phyloP scores from a whole-genome alignment of 352 stramenopile genomes.

The Phytopythium kandeliae region DNA sequence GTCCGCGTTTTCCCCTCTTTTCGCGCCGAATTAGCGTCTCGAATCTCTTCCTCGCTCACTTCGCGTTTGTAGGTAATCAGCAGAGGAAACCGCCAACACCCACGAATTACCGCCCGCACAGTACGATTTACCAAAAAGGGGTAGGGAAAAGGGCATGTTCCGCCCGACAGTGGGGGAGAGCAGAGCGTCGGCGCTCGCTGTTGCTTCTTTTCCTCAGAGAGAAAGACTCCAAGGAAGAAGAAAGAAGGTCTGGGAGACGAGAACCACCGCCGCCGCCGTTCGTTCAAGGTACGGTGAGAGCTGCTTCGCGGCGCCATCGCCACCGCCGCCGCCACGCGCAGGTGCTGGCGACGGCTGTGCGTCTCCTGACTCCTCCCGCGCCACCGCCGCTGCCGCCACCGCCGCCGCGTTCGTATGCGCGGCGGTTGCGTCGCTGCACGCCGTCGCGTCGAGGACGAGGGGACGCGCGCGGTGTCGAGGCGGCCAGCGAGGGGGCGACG shows the following conservation, averaged over 20 bases:
- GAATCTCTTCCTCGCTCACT: conserved; percentile 11
- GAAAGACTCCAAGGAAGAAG: background rate
- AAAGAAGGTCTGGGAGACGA: background rate
- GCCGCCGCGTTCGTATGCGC: background rate
- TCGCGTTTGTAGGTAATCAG: too few species aligned
- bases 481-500: background rate
- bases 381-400: background rate
- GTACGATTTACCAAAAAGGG: too few species aligned
- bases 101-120: too few species aligned
- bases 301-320: background rate
- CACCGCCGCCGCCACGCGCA: background rate
- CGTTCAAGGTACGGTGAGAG: background rate
- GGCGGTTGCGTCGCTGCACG: conserved; percentile 7
- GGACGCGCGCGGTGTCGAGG: background rate
- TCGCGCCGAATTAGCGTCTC: conserved; percentile 9
- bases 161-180: too few species aligned
- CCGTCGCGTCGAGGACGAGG: conserved; percentile 3
- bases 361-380: background rate
- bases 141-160: too few species aligned
- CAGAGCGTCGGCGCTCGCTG: too few species aligned
- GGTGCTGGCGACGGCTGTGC: background rate
- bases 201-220: background rate
- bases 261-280: background rate
- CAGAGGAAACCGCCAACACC: too few species aligned
- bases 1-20: conserved; percentile 9